Conservation (phyloP, 2,329 filamentous ascomycete species). For the Trichoderma koningiopsis region DNA sequence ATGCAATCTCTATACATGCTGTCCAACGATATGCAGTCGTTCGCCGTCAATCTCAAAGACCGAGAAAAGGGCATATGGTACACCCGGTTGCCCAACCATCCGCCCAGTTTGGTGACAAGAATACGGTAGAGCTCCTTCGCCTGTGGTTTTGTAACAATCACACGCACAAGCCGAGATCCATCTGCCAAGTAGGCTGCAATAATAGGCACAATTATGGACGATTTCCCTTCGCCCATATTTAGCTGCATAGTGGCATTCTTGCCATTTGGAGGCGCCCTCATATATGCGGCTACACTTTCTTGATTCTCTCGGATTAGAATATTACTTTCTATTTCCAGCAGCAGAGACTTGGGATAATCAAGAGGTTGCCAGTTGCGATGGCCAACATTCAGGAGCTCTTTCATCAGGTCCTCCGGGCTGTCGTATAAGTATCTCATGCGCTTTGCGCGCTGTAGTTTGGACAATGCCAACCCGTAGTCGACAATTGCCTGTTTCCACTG, state of each 20-base stretch:
- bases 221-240: conserved; percentile 74
- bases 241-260: conserved; percentile 63
- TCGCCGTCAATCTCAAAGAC: conserved; percentile 27
- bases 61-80: conserved; percentile 63
- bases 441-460: conserved; percentile 45
- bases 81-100: conserved; percentile 42
- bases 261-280: conserved; percentile 38
- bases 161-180: conserved; percentile 51
- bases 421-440: conserved; percentile 39
- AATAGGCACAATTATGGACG: conserved; percentile 69
- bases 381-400: conserved; percentile 39
- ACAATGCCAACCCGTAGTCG: conserved; percentile 45
- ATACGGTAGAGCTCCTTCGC: conserved; percentile 56
- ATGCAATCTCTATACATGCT: conserved; percentile 49
- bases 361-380: conserved; percentile 58
- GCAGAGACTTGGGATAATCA: conserved; percentile 59
- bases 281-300: conserved; percentile 62
- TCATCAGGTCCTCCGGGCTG: neutral
- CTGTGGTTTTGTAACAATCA: conserved; percentile 64
- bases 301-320: conserved; percentile 64
- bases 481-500: conserved; percentile 41
- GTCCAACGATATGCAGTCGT: neutral
- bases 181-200: conserved; percentile 58
- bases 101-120: conserved; percentile 40
- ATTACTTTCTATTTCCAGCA: conserved; percentile 65